Conservation (phyloP, 306 rosid genomes). For the Prunus kanzakura region DNA sequence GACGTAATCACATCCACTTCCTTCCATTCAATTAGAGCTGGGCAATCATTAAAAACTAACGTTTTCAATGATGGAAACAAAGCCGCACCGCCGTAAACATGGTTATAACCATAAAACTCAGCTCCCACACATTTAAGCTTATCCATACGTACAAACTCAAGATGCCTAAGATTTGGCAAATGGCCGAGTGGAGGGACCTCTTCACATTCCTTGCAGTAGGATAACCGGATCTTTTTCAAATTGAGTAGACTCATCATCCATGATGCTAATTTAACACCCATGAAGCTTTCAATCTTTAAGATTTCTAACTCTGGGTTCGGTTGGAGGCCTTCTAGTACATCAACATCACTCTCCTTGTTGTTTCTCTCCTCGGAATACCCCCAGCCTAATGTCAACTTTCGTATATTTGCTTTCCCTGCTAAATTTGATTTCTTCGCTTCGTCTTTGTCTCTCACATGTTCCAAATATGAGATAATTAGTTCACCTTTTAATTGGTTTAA, state of each 20-base stretch:
- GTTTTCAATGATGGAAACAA: background rate
- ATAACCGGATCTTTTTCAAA: background rate
- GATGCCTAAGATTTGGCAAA: background rate
- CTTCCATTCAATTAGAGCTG: background rate
- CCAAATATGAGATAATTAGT: no score
- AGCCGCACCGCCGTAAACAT: background rate
- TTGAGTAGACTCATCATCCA: background rate
- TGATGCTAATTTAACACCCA: background rate
- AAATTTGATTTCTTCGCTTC: no score
- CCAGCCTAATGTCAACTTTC: no score
- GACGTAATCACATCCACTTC: background rate
- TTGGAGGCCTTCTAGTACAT: no score
- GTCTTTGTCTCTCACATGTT: no score
- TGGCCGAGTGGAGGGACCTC: background rate
- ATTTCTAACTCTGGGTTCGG: no score
- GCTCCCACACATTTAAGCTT: background rate
- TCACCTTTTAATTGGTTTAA: no score
- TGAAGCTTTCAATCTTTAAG: background rate
- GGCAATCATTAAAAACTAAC: accelerated
- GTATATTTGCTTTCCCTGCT: no score
- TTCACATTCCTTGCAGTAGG: accelerated
- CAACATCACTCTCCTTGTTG: no score
- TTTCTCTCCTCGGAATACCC: no score
- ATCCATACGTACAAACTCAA: accelerated
- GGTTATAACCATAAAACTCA: background rate